Conservation (phyloP, 495 filamentous ascomycete genomes). For the Neurospora sp. region DNA sequence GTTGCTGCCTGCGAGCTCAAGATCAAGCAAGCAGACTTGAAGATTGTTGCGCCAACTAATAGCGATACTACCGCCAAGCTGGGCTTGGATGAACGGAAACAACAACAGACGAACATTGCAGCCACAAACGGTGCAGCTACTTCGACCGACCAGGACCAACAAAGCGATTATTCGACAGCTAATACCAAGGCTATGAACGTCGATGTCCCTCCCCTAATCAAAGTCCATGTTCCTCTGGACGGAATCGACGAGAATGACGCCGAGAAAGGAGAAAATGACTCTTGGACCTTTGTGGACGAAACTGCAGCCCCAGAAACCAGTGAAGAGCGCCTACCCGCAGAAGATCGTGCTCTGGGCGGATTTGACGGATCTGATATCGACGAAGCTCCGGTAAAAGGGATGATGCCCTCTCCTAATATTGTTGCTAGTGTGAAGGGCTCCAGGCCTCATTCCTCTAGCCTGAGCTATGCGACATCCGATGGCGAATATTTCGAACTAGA, state of each 20-base stretch:
- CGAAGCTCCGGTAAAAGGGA: not conserved
- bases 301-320: not conserved
- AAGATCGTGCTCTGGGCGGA: not conserved
- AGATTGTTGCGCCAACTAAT: slow-evolving; percentile 2
- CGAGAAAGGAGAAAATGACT: not conserved
- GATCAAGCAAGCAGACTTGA: slow-evolving; percentile 26
- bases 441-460: not conserved
- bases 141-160: not conserved
- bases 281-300: not conserved
- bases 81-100: not conserved
- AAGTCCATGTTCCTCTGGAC: not conserved
- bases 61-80: not conserved
- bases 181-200: not conserved
- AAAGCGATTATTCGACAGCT: not conserved
- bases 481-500: not conserved
- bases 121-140: not conserved
- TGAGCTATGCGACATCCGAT: not conserved
- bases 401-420: not conserved
- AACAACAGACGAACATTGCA: not conserved
- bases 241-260: not conserved
- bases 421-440: not conserved
- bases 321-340: not conserved
- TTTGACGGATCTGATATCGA: not conserved
- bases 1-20: slow-evolving; percentile 35
- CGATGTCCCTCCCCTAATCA: not conserved